Base-by-base conservation (phyloP, 2,329 filamentous ascomycete genomes). In the Fusarium keratoplasticum region DNA sequence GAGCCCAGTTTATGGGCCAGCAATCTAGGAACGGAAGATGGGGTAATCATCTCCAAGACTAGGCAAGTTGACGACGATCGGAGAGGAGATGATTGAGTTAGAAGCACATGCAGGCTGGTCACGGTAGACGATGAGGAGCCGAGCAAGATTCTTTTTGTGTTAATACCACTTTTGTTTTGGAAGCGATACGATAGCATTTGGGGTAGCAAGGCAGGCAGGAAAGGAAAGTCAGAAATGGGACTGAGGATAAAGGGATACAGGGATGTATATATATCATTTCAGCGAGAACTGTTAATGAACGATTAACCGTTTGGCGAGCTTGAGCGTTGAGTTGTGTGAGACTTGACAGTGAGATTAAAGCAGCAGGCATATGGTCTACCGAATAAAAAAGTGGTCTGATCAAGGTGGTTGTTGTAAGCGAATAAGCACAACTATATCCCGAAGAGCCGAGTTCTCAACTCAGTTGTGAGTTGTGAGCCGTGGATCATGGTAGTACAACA, bases 31-130 rank as follows among this genome's bases (percentile, higher is more conserved):
- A 84, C 50, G 81, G 81, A 40, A 82, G 86, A 65, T 87, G 84
- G 83, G 81, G 81, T 29, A 84, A 86, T 69, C 80, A 86, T 69
- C 80, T 89, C 33, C 81, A 86, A 50, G 86, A 87, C 31, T 80
- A 72, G 68, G 29, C 42, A 60, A 29, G n/a, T 44, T 57, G 47
- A 36, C 14, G 33, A 16, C 33, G 59, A 6, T 44, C 36, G 50
- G 55, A 59, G 62, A 40, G 18, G 33, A 8, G 18, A 31, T 54
- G 22, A 60, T 20, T 20, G 52, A 55, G 13, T 33, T 20, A 50
- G 50, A 47, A 40, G 40, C n/a, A 25, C n/a, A 38, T 44, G 22
- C 54, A 13, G 40, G 20, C 54, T 47, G 54, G 27, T 36, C 35
- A 20, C 36, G 22, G 31, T 25, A 58, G 60, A 47, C 14, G 22